Base-by-base conservation (phyloP, 345 rosid species). In the Populus simonii region DNA sequence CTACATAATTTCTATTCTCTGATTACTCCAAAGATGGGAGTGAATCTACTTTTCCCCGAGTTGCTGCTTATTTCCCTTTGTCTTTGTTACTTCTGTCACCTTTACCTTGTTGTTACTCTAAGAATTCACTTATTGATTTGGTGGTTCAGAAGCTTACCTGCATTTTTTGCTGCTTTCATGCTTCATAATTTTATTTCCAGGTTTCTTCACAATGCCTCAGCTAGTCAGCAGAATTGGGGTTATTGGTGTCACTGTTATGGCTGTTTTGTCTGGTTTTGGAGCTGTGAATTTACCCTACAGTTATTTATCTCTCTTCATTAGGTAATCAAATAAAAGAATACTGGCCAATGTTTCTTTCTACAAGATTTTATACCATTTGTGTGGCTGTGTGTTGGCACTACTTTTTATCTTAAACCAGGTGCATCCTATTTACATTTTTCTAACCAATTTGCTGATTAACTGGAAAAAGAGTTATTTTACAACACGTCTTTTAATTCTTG, bases 231-330 rank as follows among this genome's bases (percentile, higher is more conserved):
- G 97, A 89, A 96, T 96, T 74, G 99, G 98, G 69, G 99, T 96
- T 76, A 87, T 93, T 86, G 99, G 99, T 61, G 99, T 93, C 65
- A 96, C 97, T 71, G 96, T 96, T 72, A 92, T 93, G 99, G 98
- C 99, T 45, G 91, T 96, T 77, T 86, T 96, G 70, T 92, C 99
- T 38, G 99, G 99, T 71, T 96, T 96, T 88, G 98, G 98, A 76
- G 99, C 97, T 78, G 98, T 96, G 22, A 96, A 96, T 85, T 88
- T 96, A 83, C 99, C 99, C 27, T 92, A 92, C 90, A 96, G 99
- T 73, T 96, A 96, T 84, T 89, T 96, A 75, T 96, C 99, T 8
- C 98, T 96, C 79, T 96, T 96, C 86, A 93, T 96, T 67, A 91
- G 99, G 98, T 96, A 85, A 68, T 59, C 25, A 66, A 15, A 23